These are phyloP conservation scores for Lactarius indigo DNA, from an alignment of 768 basidiomycete species.

Conservation along the genomic window DNA sequence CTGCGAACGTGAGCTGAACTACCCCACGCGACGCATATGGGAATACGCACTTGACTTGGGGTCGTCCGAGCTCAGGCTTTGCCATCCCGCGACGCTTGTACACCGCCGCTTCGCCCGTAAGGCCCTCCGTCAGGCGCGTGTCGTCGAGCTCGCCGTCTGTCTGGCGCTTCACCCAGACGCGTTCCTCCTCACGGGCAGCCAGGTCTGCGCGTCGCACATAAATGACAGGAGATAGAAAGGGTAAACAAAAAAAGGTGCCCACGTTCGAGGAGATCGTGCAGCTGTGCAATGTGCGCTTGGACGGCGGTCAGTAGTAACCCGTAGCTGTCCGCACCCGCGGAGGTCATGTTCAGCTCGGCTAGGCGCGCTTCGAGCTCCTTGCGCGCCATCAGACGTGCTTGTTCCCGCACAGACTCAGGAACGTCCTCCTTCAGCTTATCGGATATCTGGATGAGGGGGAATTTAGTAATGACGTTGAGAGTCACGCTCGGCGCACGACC, in stretches of 20 bases:
- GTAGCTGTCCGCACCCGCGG: constrained; percentile 54
- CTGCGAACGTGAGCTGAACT: constrained; percentile 31
- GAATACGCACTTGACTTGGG: constrained; percentile 56
- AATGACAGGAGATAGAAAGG: neutral
- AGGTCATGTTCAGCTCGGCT: constrained; percentile 61
- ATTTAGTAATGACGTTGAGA: neutral
- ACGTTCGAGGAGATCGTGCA: constrained; percentile 63
- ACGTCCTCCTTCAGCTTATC: constrained; percentile 54
- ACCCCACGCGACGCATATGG: neutral
- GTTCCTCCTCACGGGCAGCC: constrained; percentile 64
- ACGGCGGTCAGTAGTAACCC: constrained; percentile 49
- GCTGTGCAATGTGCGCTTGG: constrained; percentile 55
- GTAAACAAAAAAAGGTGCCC: constrained; percentile 23
- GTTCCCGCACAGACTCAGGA: constrained; percentile 57
- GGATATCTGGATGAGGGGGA: constrained; percentile 37
- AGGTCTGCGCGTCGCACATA: constrained; percentile 41
- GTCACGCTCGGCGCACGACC: neutral
- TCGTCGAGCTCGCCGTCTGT: constrained; percentile 71
- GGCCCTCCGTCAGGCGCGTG: constrained; percentile 58
- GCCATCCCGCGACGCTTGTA: constrained; percentile 70
- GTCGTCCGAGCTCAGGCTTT: constrained; percentile 62
- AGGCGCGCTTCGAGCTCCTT: constrained; percentile 57
- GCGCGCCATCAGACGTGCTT: constrained; percentile 63
- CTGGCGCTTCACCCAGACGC: constrained; percentile 68
- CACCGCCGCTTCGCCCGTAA: constrained; percentile 65